Evolutionary conservation across 768 basidiomycete genomes (phyloP).

Genomic region (Leccinum disarticulatum): DNA sequence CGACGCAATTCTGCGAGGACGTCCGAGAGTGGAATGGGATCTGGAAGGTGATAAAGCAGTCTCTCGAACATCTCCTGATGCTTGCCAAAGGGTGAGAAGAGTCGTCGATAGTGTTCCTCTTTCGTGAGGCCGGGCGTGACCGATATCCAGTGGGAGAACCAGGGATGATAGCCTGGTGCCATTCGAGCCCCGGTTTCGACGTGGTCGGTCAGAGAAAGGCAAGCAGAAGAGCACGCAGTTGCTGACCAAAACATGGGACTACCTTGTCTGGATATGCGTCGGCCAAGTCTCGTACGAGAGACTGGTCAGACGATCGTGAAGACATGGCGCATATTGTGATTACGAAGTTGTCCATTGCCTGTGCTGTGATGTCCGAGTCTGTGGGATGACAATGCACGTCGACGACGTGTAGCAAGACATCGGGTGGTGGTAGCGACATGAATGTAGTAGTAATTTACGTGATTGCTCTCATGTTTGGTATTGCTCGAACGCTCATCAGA

Average conservation of each 20-base stretch:
- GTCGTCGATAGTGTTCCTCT: conserved; percentile 68
- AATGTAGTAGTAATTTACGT: background rate
- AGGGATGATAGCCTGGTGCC: conserved; percentile 84
- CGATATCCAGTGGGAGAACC: conserved; percentile 84
- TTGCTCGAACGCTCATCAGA: background rate
- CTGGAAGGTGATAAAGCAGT: conserved; percentile 67
- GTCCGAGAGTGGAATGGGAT: conserved; percentile 62
- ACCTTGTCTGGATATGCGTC: conserved; percentile 60
- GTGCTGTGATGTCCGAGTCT: conserved; percentile 54
- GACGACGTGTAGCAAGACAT: conserved; percentile 65
- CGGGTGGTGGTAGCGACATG: conserved; percentile 25
- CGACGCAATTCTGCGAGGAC: conserved; percentile 58
- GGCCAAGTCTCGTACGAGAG: conserved; percentile 66
- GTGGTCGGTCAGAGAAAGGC: conserved; percentile 6
- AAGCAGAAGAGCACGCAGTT: conserved; percentile 8
- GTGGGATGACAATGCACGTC: conserved; percentile 96
- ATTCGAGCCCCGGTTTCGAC: conserved; percentile 6
- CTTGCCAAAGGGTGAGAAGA: conserved; percentile 54
- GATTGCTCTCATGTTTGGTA: conserved; percentile 17
- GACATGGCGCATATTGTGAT: conserved; percentile 88
- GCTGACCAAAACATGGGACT: conserved; percentile 86
- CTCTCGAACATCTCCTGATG: conserved; percentile 46
- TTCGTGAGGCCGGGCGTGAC: conserved; percentile 45
- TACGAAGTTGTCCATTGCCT: conserved; percentile 52
- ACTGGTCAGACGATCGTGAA: conserved; percentile 63